Percentiles rank a stretch among this genome's conserved stretches.
These are phyloP conservation scores for Boehmeria nivea DNA, from an alignment of 306 rosid genomes.

Conservation along the genomic window DNA sequence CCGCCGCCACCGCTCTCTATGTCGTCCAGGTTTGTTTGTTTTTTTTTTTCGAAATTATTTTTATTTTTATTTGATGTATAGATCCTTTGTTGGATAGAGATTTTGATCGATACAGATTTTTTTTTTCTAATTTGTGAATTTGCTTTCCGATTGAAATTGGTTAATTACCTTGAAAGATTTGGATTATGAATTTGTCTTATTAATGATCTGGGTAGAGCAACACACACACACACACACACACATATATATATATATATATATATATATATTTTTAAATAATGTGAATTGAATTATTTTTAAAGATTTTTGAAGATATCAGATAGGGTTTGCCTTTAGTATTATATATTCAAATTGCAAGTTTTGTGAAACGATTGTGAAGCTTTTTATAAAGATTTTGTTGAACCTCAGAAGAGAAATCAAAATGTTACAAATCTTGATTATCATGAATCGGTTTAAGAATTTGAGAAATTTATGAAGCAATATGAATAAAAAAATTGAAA, in stretches of 20 bases:
- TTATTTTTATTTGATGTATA: neutral
- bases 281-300: neutral
- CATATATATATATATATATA: too few species aligned
- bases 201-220: too few species aligned
- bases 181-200: neutral
- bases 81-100: neutral
- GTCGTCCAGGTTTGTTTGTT: conserved; percentile 45
- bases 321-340: too few species aligned
- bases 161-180: neutral
- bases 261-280: too few species aligned
- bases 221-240: too few species aligned
- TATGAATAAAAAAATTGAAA: neutral
- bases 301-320: neutral
- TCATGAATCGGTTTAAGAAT: neutral
- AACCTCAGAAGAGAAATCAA: too few species aligned
- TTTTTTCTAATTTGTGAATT: neutral
- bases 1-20: conserved; percentile 54
- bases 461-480: too few species aligned
- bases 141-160: too few species aligned
- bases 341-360: too few species aligned
- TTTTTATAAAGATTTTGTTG: too few species aligned
- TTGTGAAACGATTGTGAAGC: too few species aligned
- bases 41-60: neutral
- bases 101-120: neutral
- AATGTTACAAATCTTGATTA: neutral